Percentiles rank a stretch among this genome's conserved stretches.
These are phyloP conservation scores for Candida succiphila DNA, from an alignment of 805 yeast genomes.

Conservation along the genomic window DNA sequence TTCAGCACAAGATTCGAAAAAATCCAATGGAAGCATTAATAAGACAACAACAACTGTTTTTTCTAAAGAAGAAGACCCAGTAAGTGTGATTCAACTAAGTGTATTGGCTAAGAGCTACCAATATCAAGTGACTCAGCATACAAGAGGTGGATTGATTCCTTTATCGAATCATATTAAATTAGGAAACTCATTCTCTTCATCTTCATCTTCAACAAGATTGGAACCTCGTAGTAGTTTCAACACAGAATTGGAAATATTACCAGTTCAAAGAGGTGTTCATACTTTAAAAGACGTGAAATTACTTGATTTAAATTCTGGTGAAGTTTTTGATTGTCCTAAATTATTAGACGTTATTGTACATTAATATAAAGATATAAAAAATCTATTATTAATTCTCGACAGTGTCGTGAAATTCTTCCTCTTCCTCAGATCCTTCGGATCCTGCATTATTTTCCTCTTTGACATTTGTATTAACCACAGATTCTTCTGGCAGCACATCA, in stretches of 20 bases:
- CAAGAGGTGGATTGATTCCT: conserved; percentile 45
- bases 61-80: conserved; percentile 10
- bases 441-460: not conserved
- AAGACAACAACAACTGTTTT: conserved; percentile 3
- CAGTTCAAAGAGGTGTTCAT: conserved; percentile 55
- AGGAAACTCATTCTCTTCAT: too few relatives aligned
- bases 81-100: conserved; percentile 19
- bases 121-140: conserved; percentile 21
- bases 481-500: too few relatives aligned
- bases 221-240: conserved; percentile 58
- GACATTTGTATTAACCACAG: too few relatives aligned
- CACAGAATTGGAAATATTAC: conserved; percentile 49
- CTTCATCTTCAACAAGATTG: conserved; percentile 27
- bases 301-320: conserved; percentile 55
- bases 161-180: conserved; percentile 57
- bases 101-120: conserved; percentile 16
- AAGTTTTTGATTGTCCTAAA: conserved; percentile 60
- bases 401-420: not conserved
- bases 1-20: not conserved
- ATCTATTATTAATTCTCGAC: not conserved
- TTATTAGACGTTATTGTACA: conserved; percentile 59
- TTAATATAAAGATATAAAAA: not conserved
- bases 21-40: not conserved
- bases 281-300: conserved; percentile 56
- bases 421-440: not conserved